Evolutionary conservation across 2,329 filamentous ascomycete genomes (phyloP).

Genomic region (Pseudohalonectria lignicola): DNA sequence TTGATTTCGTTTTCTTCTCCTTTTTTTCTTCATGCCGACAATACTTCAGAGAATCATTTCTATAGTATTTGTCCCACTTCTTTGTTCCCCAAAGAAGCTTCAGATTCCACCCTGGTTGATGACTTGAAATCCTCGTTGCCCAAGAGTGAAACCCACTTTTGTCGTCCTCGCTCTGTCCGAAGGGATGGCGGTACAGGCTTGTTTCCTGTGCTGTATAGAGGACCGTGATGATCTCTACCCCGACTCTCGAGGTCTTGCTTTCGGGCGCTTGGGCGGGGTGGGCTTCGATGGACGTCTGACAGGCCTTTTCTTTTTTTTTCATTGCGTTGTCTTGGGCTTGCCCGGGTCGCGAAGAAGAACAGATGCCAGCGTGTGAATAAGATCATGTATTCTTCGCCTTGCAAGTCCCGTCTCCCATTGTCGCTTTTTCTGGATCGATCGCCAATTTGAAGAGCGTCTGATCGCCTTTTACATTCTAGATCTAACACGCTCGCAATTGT

Average conservation of each 20-base stretch:
- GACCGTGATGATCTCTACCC: constrained; percentile 94
- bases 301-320: constrained; percentile 48
- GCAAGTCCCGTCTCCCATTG: too few relatives aligned
- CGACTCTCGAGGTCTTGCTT: constrained; percentile 53
- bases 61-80: constrained; percentile 89
- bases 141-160: constrained; percentile 68
- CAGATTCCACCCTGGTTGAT: constrained; percentile 95
- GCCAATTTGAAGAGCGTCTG: too few relatives aligned
- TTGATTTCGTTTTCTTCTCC: constrained; percentile 25
- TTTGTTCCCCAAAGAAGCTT: constrained; percentile 88
- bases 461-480: too few relatives aligned
- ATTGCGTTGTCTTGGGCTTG: constrained; percentile 36
- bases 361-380: background rate
- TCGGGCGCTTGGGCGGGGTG: constrained; percentile 69
- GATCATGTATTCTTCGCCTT: background rate
- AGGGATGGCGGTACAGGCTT: constrained; percentile 42
- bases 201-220: constrained; percentile 57
- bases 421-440: too few relatives aligned
- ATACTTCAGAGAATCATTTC: constrained; percentile 85
- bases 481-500: too few relatives aligned
- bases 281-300: constrained; percentile 86
- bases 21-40: constrained; percentile 50
- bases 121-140: constrained; percentile 75
- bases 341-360: constrained; percentile 41
- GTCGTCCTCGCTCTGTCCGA: constrained; percentile 48